Percentiles rank a stretch among this genome's conserved stretches.
These are phyloP conservation scores for Fusarium goolgardi DNA, from an alignment of 2,329 filamentous ascomycete species.

Conservation along the genomic window DNA sequence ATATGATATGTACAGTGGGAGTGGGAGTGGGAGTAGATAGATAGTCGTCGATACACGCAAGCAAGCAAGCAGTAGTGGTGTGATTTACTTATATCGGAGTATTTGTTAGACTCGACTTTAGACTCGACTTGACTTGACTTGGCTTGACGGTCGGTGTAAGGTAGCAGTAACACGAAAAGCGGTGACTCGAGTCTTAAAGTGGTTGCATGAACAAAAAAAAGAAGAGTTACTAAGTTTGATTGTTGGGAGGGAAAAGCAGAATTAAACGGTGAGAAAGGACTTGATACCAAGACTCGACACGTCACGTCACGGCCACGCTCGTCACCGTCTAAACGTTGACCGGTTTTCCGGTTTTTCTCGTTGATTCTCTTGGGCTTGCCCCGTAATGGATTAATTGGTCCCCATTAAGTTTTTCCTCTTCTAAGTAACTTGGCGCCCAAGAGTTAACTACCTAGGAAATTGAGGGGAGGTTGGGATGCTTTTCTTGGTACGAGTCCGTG, in stretches of 20 bases:
- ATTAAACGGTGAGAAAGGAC: constrained; percentile 3
- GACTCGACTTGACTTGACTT: not conserved
- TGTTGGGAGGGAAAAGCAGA: not conserved
- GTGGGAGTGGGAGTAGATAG: not conserved
- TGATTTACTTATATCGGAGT: constrained; percentile 3
- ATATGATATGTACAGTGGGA: constrained; percentile 23
- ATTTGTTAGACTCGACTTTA: not conserved
- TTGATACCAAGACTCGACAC: constrained; percentile 16
- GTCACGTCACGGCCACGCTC: constrained; percentile 22
- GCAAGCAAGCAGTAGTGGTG: not conserved
- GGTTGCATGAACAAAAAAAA: constrained; percentile 11
- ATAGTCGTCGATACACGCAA: not conserved
- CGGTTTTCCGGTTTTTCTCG: constrained; percentile 26
- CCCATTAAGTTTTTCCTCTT: not conserved
- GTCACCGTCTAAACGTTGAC: constrained; percentile 16
- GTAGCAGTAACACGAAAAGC: constrained; percentile 2
- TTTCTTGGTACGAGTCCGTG: constrained; percentile 17
- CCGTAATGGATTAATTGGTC: constrained; percentile 21
- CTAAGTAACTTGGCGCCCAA: constrained; percentile 15
- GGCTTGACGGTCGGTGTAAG: constrained; percentile 12
- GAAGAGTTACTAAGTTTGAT: not conserved
- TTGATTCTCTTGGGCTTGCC: not conserved
- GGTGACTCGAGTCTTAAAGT: constrained; percentile 12
- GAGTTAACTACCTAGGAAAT: not conserved
- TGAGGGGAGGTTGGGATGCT: constrained; percentile 25